Evolutionary conservation across 345 rosid genomes (phyloP), one percentile per base, ranked within the genome.

Genomic region (Angophora floribunda): DNA sequence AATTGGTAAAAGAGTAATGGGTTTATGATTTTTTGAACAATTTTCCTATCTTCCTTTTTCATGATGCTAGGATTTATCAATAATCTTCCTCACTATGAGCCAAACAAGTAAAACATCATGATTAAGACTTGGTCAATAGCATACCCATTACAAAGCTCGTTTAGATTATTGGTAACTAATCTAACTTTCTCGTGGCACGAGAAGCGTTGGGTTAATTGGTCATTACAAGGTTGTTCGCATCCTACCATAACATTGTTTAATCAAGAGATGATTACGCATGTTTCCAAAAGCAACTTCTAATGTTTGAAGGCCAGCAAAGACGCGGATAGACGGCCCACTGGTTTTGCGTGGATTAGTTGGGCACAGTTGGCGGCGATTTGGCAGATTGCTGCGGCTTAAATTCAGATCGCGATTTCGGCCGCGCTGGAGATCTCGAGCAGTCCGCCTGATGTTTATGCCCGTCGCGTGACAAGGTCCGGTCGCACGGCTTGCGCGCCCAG

Each of bases 31-130:
- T 55, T 3, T 19, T 55, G 12, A 9, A 53, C 21, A 19, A 53
- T 53, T 19, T 9, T 4, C 61, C 26, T 26, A 0, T 21, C 11
- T 5, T 0, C 12, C 28, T n/a, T n/a, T 63, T 63, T n/a, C 6
- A n/a, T n/a, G 75, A 63, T n/a, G 32, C 36, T 63, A n/a, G 17
- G 5, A 63, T 63, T 63, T 52, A 15, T 52, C 15, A 4, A n/a
- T n/a, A 63, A 63, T 63, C 75, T 63, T 63, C 75, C 75, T 14
- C 75, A n/a, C 6, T 14, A 17, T 15, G 14, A 52, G 53, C 53
- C 53, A 52, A 14, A 6, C 17, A n/a, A 65, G 24, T 32, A 70
- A 70, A 70, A 36, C 80, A 70, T 70, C 4, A 45, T 32, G 79
- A 67, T 67, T 30, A 16, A 65, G 41, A 65, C n/a, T 14, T 30